Conservation (phyloP, 2,329 filamentous ascomycete species). For the Beauveria medogensis region DNA sequence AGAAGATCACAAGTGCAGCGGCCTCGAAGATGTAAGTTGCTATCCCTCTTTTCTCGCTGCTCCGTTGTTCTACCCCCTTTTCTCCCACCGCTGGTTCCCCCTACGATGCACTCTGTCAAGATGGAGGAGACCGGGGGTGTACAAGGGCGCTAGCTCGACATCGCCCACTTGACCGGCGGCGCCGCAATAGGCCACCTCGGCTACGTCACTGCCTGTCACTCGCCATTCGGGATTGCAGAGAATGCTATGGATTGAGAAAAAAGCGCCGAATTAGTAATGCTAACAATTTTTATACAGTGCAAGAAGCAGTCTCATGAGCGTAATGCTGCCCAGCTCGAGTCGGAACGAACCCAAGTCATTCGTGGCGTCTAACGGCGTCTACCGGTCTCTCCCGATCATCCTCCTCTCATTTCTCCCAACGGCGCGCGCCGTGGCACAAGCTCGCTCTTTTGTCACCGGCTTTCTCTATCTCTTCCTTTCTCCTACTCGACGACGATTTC, state of each 20-base stretch:
- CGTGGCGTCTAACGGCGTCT: slow-evolving; percentile 62
- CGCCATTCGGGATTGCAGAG: neutral
- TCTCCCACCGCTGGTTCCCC: neutral
- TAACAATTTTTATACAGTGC: slow-evolving; percentile 46
- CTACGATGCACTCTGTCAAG: neutral
- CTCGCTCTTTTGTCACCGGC: too few relatives aligned
- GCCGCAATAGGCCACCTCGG: neutral
- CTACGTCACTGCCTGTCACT: slow-evolving; percentile 12
- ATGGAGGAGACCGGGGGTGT: neutral
- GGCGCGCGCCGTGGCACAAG: neutral
- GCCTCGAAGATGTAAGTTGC: slow-evolving; percentile 71
- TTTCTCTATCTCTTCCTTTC: neutral
- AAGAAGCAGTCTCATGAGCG: slow-evolving; percentile 95
- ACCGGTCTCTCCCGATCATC: neutral
- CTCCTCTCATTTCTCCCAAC: neutral
- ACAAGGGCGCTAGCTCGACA: slow-evolving; percentile 6
- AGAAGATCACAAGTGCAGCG: slow-evolving; percentile 88
- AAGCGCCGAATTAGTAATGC: neutral
- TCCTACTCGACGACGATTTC: slow-evolving; percentile 2
- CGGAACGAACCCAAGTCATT: slow-evolving; percentile 88
- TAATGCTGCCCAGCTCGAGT: slow-evolving; percentile 86
- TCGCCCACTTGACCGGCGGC: neutral
- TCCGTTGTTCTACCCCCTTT: too few relatives aligned
- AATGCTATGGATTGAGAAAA: neutral
- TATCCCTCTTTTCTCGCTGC: neutral